phyloP scores from a whole-genome alignment of 1,139 yeast genomes.

The Suhomyces chickasaworum region DNA sequence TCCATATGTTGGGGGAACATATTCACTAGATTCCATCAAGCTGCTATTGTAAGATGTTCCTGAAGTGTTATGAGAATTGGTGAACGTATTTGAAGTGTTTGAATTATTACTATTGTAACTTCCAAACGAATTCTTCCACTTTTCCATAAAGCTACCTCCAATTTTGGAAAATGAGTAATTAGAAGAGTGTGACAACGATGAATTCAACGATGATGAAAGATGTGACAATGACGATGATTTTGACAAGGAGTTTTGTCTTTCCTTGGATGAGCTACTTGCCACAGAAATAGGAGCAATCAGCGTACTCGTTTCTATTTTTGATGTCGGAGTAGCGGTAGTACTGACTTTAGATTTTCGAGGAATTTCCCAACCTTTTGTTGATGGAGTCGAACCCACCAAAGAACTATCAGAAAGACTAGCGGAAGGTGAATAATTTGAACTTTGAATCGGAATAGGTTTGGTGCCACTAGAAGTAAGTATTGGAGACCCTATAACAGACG shows the following conservation, averaged over 20 bases:
- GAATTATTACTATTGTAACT: slow-evolving; percentile 14
- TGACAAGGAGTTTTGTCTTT: slow-evolving; percentile 24
- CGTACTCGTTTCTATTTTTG: slow-evolving; percentile 20
- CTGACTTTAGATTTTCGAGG: slow-evolving; percentile 37
- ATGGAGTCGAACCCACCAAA: slow-evolving; percentile 27
- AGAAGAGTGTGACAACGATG: slow-evolving; percentile 40
- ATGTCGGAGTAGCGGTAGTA: slow-evolving; percentile 17
- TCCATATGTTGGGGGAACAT: slow-evolving; percentile 18
- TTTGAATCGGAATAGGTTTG: slow-evolving; percentile 36
- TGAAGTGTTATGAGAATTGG: slow-evolving; percentile 1
- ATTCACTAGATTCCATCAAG: slow-evolving; percentile 17
- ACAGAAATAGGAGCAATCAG: slow-evolving; percentile 28
- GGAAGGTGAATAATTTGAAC: slow-evolving; percentile 17
- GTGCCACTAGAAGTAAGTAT: slow-evolving; percentile 5
- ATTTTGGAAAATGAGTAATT: slow-evolving; percentile 43
- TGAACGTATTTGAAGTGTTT: slow-evolving; percentile 7
- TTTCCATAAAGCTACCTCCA: slow-evolving; percentile 52
- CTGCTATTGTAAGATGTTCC: slow-evolving; percentile 11
- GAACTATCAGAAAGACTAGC: slow-evolving; percentile 35
- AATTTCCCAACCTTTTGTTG: slow-evolving; percentile 48
- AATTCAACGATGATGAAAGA: slow-evolving; percentile 44
- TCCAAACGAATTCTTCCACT: slow-evolving; percentile 43
- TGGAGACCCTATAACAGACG: slow-evolving; percentile 7
- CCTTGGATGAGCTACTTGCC: slow-evolving; percentile 18
- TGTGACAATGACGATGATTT: slow-evolving; percentile 47